Base-by-base conservation (phyloP, 129 eudicot genomes). In the Helianthus tuberosus region DNA sequence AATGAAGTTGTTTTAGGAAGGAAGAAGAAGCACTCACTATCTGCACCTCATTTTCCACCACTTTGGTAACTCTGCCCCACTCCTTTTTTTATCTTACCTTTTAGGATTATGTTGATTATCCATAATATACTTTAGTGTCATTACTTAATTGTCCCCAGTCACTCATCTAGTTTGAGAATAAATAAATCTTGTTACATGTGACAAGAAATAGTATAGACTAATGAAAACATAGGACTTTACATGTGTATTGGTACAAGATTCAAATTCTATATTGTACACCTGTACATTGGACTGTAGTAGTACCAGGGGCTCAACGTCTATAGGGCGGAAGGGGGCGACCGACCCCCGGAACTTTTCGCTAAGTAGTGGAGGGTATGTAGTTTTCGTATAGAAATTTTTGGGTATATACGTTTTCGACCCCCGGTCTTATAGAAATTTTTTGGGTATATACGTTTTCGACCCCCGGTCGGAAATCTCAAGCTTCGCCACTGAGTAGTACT, bases 11-110 rank as follows among this genome's bases (percentile, higher is more conserved):
- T 72, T 72, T 74, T 53, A n/a, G 25, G 72, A 76, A 38, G 71
- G 73, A 55, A 66, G 74, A 70, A 66, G 63, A 46, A 17, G 70
- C 85, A 79, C 69, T 62, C 85, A 79, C 64, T 62, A 71, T 66
- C 55, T 64, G 83, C 78, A 63, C 74, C 78, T 43, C 54, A 46
- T 66, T 76, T 11, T 65, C 82, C 79, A 81, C 77, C 76, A 81
- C 73, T 74, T 69, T 20, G 54, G 59, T 6, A 62, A 80, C 50
- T 46, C 77, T 66, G 58, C 75, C 64, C 69, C 60, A 72, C 66
- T 14, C 43, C 14, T 12, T 52, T 14, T 14, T 51, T 55, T 53
- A 15, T 9, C 0, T 67, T 43, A 46, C 7, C n/a, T 12, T 71
- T 64, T n/a, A 36, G 12, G 23, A 3, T 64, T 32, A 12, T 61